phyloP scores from a whole-genome alignment of 2,329 filamentous ascomycete genomes.

The Hyphodiscus sp. region DNA sequence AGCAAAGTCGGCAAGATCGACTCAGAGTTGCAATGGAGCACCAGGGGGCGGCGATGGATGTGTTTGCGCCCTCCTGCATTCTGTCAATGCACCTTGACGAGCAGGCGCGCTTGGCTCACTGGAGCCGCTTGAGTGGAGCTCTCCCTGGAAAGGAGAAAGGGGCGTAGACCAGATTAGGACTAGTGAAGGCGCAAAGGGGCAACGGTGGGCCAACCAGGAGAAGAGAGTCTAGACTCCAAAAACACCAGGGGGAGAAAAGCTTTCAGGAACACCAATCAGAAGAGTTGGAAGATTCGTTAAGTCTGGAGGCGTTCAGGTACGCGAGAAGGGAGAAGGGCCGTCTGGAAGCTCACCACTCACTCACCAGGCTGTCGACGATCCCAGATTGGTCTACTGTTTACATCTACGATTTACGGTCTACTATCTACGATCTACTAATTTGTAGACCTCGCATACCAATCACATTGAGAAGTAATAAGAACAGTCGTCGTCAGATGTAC shows the following conservation, averaged over 20 bases:
- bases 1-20: background rate
- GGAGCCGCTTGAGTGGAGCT: background rate
- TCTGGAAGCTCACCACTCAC: too few species aligned
- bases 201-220: background rate
- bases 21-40: background rate
- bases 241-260: background rate
- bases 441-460: background rate
- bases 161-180: background rate
- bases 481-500: background rate
- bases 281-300: background rate
- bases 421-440: background rate
- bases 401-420: background rate
- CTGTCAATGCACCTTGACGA: too few species aligned
- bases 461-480: too few species aligned
- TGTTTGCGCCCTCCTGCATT: background rate
- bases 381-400: too few species aligned
- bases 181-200: background rate
- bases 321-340: too few species aligned
- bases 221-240: background rate
- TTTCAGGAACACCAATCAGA: background rate
- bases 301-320: slow-evolving; percentile 2
- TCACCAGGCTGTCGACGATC: too few species aligned
- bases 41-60: background rate
- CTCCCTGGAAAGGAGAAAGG: background rate
- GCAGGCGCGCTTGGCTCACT: background rate